phyloP scores from a whole-genome alignment of 2,329 filamentous ascomycete species.

The Phaeosphaeriaceae sp. region DNA sequence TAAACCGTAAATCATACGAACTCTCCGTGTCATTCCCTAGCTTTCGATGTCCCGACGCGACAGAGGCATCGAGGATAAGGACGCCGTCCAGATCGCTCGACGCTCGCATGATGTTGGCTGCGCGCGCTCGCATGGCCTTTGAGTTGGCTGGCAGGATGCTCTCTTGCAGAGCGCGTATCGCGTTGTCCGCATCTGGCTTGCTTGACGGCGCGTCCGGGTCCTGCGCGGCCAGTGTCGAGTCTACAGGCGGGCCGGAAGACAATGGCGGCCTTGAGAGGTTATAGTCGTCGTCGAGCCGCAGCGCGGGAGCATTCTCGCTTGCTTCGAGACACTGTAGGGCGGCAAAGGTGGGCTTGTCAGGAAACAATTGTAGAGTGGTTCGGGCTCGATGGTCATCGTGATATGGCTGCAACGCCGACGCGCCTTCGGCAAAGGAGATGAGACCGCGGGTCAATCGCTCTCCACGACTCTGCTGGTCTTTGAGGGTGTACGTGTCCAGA shows the following conservation, averaged over 20 bases:
- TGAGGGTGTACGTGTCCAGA: conserved; percentile 31
- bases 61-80: conserved; percentile 42
- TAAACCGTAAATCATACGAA: no score
- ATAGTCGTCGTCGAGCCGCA: no score
- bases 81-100: conserved; percentile 43
- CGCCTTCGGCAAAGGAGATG: conserved; percentile 37
- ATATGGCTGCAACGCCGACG: conserved; percentile 22
- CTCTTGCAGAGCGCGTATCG: conserved; percentile 31
- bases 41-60: conserved; percentile 20
- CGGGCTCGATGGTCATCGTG: conserved; percentile 3
- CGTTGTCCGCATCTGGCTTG: no score
- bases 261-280: no score
- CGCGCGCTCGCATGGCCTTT: conserved; percentile 40
- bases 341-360: no score
- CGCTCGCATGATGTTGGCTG: conserved; percentile 38
- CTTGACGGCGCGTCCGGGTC: no score
- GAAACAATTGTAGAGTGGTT: no score
- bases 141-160: conserved; percentile 37
- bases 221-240: no score
- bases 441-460: conserved; percentile 41
- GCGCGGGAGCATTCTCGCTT: no score
- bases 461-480: conserved; percentile 30
- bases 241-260: no score
- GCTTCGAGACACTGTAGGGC: no score
- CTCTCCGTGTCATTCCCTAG: no score